Evolutionary conservation across 2,329 filamentous ascomycete genomes (phyloP).

Genomic region (Penicillium sp.): DNA sequence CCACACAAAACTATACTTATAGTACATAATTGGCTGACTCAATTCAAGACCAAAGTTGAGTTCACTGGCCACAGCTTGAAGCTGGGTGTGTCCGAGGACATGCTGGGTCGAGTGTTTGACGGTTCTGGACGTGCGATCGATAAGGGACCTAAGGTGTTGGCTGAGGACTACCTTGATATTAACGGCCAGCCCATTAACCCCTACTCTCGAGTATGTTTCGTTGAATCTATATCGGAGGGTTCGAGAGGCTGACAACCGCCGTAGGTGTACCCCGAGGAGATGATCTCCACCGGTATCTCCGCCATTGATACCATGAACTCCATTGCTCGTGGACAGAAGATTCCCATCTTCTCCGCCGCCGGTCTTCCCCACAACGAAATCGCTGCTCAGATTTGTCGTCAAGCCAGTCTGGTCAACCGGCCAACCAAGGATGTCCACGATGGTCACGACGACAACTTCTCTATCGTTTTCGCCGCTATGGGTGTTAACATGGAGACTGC

Average conservation of each 20-base stretch:
- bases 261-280: conserved; percentile 97
- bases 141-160: conserved; percentile 96
- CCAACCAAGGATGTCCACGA: conserved; percentile 96
- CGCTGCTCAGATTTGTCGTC: conserved; percentile 96
- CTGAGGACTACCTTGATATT: conserved; percentile 98
- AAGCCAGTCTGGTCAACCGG: conserved; percentile 81
- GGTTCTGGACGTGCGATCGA: conserved; percentile 97
- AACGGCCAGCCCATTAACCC: conserved; percentile 99
- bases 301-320: conserved; percentile 99
- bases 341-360: conserved; percentile 97
- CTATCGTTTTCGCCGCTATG: conserved; percentile 99
- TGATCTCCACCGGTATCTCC: conserved; percentile 99
- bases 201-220: conserved; percentile 75
- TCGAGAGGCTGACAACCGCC: conserved; percentile 12
- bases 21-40: conserved; percentile 32
- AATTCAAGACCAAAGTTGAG: conserved; percentile 81
- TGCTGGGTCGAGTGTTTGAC: conserved; percentile 98
- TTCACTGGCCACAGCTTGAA: conserved; percentile 97
- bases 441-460: conserved; percentile 98
- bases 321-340: conserved; percentile 98
- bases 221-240: not conserved
- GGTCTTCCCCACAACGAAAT: conserved; percentile 99
- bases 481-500: conserved; percentile 99
- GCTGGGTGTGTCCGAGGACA: conserved; percentile 98
- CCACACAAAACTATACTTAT: not conserved